These are phyloP conservation scores for Populus hybrid DNA, from an alignment of 441 rosid genomes.

Conservation along the genomic window DNA sequence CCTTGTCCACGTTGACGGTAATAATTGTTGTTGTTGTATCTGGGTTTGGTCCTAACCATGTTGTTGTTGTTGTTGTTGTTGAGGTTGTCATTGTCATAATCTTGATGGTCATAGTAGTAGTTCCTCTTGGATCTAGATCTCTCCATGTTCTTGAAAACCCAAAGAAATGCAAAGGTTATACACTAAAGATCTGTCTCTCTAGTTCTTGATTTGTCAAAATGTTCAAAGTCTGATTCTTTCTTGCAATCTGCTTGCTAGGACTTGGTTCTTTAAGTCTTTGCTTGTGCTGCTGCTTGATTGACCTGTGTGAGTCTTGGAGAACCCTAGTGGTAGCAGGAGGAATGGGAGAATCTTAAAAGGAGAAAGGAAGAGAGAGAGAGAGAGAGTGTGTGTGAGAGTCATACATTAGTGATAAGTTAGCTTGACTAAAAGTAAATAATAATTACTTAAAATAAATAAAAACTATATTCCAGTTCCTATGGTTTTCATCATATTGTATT, in stretches of 20 bases:
- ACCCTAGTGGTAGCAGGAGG: background rate
- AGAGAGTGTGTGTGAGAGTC: background rate
- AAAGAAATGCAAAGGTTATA: background rate
- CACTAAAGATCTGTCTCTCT: conserved; percentile 13
- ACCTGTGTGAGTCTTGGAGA: background rate
- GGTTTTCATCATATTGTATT: too few relatives aligned
- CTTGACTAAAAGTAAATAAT: background rate
- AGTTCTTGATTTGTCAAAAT: background rate
- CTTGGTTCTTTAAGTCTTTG: background rate
- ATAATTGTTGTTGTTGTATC: conserved; percentile 38
- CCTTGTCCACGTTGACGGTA: conserved; percentile 43
- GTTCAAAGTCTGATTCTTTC: background rate
- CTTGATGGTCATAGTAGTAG: conserved; percentile 80
- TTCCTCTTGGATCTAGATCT: conserved; percentile 96
- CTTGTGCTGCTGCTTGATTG: background rate
- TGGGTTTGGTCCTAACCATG: conserved; percentile 60
- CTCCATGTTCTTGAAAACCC: conserved; percentile 38
- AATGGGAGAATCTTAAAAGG: background rate
- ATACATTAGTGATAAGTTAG: background rate
- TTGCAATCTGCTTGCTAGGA: background rate
- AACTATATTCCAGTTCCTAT: too few relatives aligned
- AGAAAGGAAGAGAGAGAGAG: background rate
- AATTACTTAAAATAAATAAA: too few relatives aligned
- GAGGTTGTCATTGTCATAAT: conserved; percentile 59
- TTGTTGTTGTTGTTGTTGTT: background rate